Percentiles rank a stretch among this genome's conserved stretches.
Evolutionary conservation across 164 flowering plant species (phyloP).

Genomic region (Aristolochia contorta): DNA sequence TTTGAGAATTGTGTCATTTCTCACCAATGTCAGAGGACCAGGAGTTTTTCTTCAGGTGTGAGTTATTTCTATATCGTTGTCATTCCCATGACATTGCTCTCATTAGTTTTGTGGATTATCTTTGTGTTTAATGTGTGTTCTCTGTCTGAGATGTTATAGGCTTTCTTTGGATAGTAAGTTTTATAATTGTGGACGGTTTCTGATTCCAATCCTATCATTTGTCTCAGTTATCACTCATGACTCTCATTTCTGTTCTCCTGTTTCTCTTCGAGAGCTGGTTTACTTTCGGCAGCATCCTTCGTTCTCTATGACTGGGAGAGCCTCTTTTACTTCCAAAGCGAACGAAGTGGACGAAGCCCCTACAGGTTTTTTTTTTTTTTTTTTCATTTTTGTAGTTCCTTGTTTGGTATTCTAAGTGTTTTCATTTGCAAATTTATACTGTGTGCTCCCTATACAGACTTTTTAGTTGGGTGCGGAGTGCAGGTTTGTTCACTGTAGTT

Average conservation of each 20-base stretch:
- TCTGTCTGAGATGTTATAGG: too few relatives aligned
- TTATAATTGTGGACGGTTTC: background rate
- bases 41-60: slow-evolving; percentile 3
- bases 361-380: background rate
- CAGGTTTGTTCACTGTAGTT: too few relatives aligned
- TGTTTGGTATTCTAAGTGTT: background rate
- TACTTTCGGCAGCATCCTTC: background rate
- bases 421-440: too few relatives aligned
- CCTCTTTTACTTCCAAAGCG: slow-evolving; percentile 3
- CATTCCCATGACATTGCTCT: too few relatives aligned
- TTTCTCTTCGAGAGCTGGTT: background rate
- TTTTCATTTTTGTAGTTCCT: background rate
- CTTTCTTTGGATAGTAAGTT: too few relatives aligned
- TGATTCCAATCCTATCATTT: background rate
- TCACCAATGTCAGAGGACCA: slow-evolving; percentile 1
- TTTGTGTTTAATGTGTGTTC: too few relatives aligned
- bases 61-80: background rate
- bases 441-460: too few relatives aligned
- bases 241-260: background rate
- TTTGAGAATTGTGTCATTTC: background rate
- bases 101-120: too few relatives aligned
- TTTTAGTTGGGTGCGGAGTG: too few relatives aligned
- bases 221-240: background rate
- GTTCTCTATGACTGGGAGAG: slow-evolving; percentile 3
- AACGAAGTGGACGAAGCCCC: background rate